Conservation (phyloP, 768 basidiomycete genomes). For the Naganishia randhawae region DNA sequence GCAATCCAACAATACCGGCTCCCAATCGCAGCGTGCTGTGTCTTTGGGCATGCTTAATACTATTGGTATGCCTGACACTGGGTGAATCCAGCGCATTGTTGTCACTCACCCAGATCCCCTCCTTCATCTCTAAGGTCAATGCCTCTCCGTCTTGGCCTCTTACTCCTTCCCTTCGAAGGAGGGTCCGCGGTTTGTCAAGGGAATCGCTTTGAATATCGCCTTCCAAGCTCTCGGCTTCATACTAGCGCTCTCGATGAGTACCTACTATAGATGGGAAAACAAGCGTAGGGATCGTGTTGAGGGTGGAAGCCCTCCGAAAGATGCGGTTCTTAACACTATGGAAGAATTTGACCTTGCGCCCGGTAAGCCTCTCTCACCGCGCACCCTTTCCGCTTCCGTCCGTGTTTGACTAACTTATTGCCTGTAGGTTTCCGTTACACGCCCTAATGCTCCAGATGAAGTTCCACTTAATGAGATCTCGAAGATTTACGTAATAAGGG, state of each 20-base stretch:
- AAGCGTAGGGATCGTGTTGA: constrained; percentile 46
- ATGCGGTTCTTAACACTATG: constrained; percentile 36
- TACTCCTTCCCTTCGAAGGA: constrained; percentile 49
- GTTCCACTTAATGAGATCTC: not conserved
- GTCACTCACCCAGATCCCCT: not conserved
- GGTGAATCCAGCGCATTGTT: not conserved
- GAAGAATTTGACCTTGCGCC: constrained; percentile 43
- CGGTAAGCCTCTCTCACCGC: constrained; percentile 21
- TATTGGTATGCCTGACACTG: constrained; percentile 32
- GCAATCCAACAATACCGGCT: constrained; percentile 46
- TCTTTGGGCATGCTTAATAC: constrained; percentile 52
- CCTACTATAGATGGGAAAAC: constrained; percentile 52
- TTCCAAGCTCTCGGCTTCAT: constrained; percentile 48
- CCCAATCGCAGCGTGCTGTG: constrained; percentile 50
- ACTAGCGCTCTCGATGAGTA: constrained; percentile 44
- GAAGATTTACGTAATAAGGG: not conserved
- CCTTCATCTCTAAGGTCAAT: constrained; percentile 38
- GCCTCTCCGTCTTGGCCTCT: constrained; percentile 43
- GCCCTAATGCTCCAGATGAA: not conserved
- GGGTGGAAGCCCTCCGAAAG: constrained; percentile 46
- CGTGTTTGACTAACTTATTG: not conserved
- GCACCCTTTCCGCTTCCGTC: not conserved
- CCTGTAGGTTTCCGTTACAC: constrained; percentile 6
- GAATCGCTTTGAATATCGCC: constrained; percentile 49
- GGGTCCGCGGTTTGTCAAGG: constrained; percentile 50